Percentiles rank a stretch among this genome's conserved stretches.
phyloP scores from a whole-genome alignment of 2,329 filamentous ascomycete genomes.

The Capronia americana region DNA sequence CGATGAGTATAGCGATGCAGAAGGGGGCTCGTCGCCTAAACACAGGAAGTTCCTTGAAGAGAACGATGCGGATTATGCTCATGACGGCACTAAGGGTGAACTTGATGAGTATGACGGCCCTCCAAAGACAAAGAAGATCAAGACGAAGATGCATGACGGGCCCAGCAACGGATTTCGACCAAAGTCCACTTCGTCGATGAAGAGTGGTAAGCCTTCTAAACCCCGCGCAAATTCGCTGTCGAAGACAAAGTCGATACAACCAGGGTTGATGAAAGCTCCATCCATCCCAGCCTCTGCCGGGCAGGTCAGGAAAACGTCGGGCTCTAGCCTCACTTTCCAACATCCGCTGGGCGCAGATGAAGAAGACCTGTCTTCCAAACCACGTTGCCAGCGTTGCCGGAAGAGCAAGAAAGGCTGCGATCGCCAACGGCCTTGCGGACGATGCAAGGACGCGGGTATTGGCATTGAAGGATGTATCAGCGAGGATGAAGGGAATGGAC shows the following conservation, averaged over 20 bases:
- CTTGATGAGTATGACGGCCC: conserved; percentile 51
- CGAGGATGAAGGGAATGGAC: conserved; percentile 96
- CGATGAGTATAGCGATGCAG: conserved; percentile 67
- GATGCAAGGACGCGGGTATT: conserved; percentile 95
- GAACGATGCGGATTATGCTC: conserved; percentile 60
- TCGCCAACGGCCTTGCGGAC: conserved; percentile 89
- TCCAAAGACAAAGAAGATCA: conserved; percentile 60
- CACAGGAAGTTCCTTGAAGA: conserved; percentile 60
- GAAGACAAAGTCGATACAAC: conserved; percentile 57
- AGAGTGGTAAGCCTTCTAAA: conserved; percentile 45
- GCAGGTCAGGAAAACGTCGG: conserved; percentile 66
- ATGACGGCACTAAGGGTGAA: conserved; percentile 54
- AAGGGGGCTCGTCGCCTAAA: conserved; percentile 61
- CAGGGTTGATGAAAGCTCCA: conserved; percentile 43
- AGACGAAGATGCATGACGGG: conserved; percentile 50
- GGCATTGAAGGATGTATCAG: conserved; percentile 92
- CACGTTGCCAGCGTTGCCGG: conserved; percentile 94
- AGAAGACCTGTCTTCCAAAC: conserved; percentile 92
- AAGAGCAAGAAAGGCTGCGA: conserved; percentile 99
- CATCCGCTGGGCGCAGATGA: conserved; percentile 72
- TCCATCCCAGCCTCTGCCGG: conserved; percentile 57
- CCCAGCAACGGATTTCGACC: conserved; percentile 32
- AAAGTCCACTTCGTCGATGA: conserved; percentile 37
- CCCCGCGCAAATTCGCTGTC: conserved; percentile 42
- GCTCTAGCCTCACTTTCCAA: conserved; percentile 65